Evolutionary conservation across 1,139 yeast species (phyloP).

Genomic region (Scheffersomyces titani): DNA sequence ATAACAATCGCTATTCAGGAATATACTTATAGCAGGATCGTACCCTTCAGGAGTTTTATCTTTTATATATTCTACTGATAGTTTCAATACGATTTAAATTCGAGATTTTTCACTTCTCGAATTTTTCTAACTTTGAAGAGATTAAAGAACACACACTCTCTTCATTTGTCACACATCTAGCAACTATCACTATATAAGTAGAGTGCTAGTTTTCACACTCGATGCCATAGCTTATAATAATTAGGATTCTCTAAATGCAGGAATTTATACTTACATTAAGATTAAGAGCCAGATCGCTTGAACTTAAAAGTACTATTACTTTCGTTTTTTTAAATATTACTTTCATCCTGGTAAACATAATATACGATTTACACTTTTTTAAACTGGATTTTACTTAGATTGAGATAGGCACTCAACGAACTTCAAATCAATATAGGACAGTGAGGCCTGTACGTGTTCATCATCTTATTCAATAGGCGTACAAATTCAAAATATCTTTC

Average conservation of each 20-base stretch:
- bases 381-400: neutral
- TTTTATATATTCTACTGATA: neutral
- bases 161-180: neutral
- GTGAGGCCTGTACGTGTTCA: neutral
- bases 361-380: neutral
- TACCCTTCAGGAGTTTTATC: too few relatives aligned
- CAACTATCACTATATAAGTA: neutral
- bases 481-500: neutral
- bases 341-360: neutral
- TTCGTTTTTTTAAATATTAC: neutral
- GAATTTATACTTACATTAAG: neutral
- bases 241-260: neutral
- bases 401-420: neutral
- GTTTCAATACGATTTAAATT: neutral
- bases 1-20: too few relatives aligned
- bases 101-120: neutral
- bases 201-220: neutral
- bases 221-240: neutral
- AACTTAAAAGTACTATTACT: too few relatives aligned
- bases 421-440: neutral
- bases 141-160: neutral
- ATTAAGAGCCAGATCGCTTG: neutral
- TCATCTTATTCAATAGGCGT: neutral
- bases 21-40: too few relatives aligned
- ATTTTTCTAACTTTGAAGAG: neutral